Evolutionary conservation across 495 filamentous ascomycete species (phyloP), one percentile per base, ranked within the genome.

Genomic region (Letharia columbiana): DNA sequence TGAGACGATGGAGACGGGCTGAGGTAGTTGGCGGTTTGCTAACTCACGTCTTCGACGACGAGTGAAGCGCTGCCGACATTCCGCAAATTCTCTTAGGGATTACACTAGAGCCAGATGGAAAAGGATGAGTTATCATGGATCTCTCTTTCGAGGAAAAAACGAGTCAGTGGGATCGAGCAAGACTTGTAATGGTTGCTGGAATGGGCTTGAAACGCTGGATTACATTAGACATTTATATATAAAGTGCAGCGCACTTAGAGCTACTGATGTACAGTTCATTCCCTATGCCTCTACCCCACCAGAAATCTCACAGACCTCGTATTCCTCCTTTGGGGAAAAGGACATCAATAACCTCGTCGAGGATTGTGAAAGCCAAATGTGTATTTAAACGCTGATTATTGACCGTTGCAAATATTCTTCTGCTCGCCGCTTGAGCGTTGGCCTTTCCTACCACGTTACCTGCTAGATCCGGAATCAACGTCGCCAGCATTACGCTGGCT

Each of bases 381-480:
- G 88, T 83, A 77, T 90, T 92, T 40, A 85, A 69, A 5, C 78
- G 76, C 39, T 74, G 75, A 63, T 94, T 95, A 72, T 95, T 96
- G 65, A 95, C 80, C 11, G 87, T 90, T 10, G 89, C 91, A 75
- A 91, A 91, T 56, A 93, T 82, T 59, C 89, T 83, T 65, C 91
- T 80, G 35, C 89, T 88, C 40, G 91, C 91, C 59, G 85, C 89
- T 74, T 93, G 89, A 20, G 91, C 91, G 77, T 95, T 96, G 47
- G 86, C 82, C 66, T 89, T 78, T 18, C 91, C 91, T 17, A 96
- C 91, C 18, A 96, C 91, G 73, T 87, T 92, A 23, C 86, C 91
- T 23, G 89, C 91, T 58, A 93, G 68, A 64, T 85, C 91, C n/a
- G 91, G 91, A 37, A 95, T 79, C 44, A 95, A 81, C 33, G 89